These are phyloP conservation scores for Apophysomyces ossiformis DNA, from an alignment of 371 early-diverging fungal genomes.

Conservation along the genomic window DNA sequence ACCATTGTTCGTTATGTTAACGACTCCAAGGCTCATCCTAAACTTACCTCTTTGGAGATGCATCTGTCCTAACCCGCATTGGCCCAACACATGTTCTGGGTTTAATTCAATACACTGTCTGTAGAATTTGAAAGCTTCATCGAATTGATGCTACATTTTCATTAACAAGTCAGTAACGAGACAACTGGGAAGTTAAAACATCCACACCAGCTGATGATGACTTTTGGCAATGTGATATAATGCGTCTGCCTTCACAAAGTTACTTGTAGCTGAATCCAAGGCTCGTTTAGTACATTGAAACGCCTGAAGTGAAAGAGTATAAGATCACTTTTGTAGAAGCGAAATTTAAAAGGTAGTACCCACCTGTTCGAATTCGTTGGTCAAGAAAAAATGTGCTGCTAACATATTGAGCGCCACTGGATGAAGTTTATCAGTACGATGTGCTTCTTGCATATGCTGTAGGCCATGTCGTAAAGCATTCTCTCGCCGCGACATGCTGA, in stretches of 20 bases:
- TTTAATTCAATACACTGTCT: conserved; percentile 70
- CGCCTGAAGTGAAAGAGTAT: conserved; percentile 24
- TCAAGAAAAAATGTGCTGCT: conserved; percentile 62
- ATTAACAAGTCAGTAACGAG: background rate
- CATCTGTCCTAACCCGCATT: conserved; percentile 83
- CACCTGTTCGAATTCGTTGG: conserved; percentile 53
- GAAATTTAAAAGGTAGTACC: background rate
- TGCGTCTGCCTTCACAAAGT: conserved; percentile 62
- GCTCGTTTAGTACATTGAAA: conserved; percentile 53
- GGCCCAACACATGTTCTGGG: conserved; percentile 70
- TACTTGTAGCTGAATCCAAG: conserved; percentile 50
- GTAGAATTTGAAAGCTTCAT: conserved; percentile 76
- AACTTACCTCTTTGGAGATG: conserved; percentile 47
- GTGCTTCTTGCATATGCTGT: conserved; percentile 57
- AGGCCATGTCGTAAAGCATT: conserved; percentile 45
- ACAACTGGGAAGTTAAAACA: no score
- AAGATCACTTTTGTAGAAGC: no score
- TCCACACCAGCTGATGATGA: conserved; percentile 52
- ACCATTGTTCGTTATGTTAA: conserved; percentile 8
- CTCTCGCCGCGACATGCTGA: conserved; percentile 41
- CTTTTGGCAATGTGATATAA: conserved; percentile 65
- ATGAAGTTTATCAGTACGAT: conserved; percentile 47
- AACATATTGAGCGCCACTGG: conserved; percentile 60
- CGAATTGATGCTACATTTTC: conserved; percentile 53
- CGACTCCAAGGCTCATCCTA: background rate